Base-by-base conservation (phyloP, 441 rosid genomes). In the Populus trichocarpa region DNA sequence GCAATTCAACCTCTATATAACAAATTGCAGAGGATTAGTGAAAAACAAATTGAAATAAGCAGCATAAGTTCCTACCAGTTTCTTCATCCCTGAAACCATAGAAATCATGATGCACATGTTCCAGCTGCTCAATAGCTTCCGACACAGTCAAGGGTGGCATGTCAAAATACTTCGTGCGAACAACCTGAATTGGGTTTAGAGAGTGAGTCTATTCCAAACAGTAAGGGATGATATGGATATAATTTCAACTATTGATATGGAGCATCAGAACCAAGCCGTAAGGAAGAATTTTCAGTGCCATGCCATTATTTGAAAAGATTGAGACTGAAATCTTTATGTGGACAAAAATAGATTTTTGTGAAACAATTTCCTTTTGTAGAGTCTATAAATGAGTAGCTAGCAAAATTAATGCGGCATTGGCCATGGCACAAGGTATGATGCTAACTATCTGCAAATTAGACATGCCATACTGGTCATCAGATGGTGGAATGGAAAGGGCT, bases 41-140 rank as follows among this genome's bases (percentile, higher is more conserved):
- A n/a, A 13, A n/a, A 78, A 57, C 70, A 36, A 79, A 69, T 32
- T 25, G 59, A 77, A 11, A 77, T 14, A 68, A 32, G 70, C 5
- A 75, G 28, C 13, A 30, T 28, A 71, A 75, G 25, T 13, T 70
- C 84, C 73, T 89, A 96, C 99, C 97, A 8, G 98, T 96, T 85
- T 91, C 97, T 87, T 93, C 97, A 50, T 93, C 91, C 61, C 91
- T 86, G 81, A 93, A 96, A 72, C 91, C 98, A 77, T 92, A 96
- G 85, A 96, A 96, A 79, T 94, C 98, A 6, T 96, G 99, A 81
- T 86, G 86, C 46, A 96, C 89, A 78, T 87, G 84, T 77, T 96
- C 96, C 79, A 93, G 86, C 90, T 93, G 99, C 88, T 93, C 95
- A 4, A 91, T 83, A 26, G 98, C 99, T 80, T 96, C 99, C 9